Percentiles rank a stretch among this genome's conserved stretches.
These are phyloP conservation scores for Gossypium lobatum DNA, from an alignment of 441 rosid species.

Conservation along the genomic window DNA sequence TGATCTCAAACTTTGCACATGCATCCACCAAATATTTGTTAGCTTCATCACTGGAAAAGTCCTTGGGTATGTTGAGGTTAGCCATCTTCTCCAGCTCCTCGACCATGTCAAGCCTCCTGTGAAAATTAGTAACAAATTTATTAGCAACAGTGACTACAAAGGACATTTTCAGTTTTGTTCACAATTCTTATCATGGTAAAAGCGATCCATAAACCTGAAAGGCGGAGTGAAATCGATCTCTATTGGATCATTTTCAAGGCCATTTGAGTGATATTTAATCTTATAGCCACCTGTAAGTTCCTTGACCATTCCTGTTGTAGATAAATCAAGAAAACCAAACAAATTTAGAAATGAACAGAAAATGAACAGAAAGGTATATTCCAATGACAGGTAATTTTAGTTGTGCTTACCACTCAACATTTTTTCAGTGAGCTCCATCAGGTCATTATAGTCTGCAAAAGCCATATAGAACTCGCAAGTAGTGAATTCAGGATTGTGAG, in stretches of 20 bases:
- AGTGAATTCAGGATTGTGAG: slow-evolving; percentile 91
- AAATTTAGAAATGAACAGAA: background rate
- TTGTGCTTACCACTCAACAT: slow-evolving; percentile 66
- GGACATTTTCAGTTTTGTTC: background rate
- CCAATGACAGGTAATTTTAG: background rate
- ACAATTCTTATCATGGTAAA: slow-evolving; percentile 13
- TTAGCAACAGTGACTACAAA: background rate
- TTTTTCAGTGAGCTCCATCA: slow-evolving; percentile 74
- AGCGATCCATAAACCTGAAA: slow-evolving; percentile 43
- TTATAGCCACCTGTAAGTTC: slow-evolving; percentile 75
- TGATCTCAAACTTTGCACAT: slow-evolving; percentile 60
- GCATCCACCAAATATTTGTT: slow-evolving; percentile 57
- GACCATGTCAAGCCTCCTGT: slow-evolving; percentile 81
- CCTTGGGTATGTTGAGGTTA: slow-evolving; percentile 65
- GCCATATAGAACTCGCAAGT: slow-evolving; percentile 98
- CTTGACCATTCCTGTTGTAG: slow-evolving; percentile 64
- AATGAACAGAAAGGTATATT: background rate
- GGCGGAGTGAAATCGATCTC: slow-evolving; percentile 91
- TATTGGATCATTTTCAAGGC: slow-evolving; percentile 68
- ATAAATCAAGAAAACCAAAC: background rate
- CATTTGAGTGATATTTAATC: slow-evolving; percentile 71
- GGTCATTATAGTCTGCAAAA: slow-evolving; percentile 75
- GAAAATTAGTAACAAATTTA: slow-evolving; percentile 11
- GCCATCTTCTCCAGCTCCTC: slow-evolving; percentile 72
- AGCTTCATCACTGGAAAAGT: slow-evolving; percentile 64